These are phyloP conservation scores for Alnus rubra DNA, from an alignment of 306 rosid genomes.

Conservation along the genomic window DNA sequence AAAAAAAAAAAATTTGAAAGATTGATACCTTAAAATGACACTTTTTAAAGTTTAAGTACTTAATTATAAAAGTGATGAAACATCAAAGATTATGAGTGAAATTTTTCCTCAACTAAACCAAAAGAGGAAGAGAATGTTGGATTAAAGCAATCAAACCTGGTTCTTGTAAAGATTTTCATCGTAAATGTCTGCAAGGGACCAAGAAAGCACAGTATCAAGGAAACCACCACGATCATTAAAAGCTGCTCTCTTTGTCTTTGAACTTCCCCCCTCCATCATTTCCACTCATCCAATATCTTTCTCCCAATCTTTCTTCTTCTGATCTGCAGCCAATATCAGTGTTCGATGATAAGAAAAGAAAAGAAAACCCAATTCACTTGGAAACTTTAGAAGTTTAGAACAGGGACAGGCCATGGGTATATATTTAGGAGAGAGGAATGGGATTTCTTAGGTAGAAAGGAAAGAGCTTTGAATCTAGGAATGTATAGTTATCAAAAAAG, in stretches of 20 bases:
- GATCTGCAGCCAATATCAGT: neutral
- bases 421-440: neutral
- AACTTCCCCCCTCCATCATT: conserved; percentile 38
- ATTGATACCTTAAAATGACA: no score
- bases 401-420: no score
- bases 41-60: no score
- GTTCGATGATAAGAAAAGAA: neutral
- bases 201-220: conserved; percentile 44
- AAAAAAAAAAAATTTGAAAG: no score
- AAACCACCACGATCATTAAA: conserved; percentile 17
- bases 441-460: conserved; percentile 22
- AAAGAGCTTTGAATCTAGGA: neutral
- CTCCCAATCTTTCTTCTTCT: conserved; percentile 1
- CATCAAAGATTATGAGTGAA: no score
- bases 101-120: neutral
- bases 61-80: no score
- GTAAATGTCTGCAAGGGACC: conserved; percentile 20
- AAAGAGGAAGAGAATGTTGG: neutral
- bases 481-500: no score
- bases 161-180: no score
- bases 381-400: neutral
- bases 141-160: no score
- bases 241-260: conserved; percentile 17
- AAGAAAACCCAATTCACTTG: no score
- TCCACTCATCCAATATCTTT: neutral